Conservation (phyloP, 768 basidiomycete genomes). For the Hebeloma cylindrosporum region DNA sequence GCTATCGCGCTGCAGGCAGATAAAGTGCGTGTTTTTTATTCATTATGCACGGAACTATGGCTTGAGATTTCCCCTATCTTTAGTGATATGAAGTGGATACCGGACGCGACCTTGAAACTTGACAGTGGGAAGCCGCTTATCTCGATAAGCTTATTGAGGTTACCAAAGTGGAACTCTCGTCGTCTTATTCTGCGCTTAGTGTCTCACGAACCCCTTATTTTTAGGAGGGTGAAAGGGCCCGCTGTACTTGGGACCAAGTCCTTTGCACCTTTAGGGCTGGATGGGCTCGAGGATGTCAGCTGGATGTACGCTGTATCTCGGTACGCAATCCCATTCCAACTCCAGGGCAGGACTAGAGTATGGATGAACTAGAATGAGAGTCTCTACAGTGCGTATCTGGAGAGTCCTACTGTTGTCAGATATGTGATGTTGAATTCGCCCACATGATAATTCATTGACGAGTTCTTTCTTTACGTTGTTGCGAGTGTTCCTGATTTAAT, state of each 20-base stretch:
- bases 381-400: conserved; percentile 47
- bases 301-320: too few species aligned
- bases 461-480: conserved; percentile 33
- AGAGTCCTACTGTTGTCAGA: conserved; percentile 28
- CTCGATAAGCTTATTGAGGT: conserved; percentile 61
- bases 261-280: conserved; percentile 29
- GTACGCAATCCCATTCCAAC: background rate
- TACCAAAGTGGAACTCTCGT: conserved; percentile 22
- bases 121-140: conserved; percentile 39
- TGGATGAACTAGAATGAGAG: conserved; percentile 52
- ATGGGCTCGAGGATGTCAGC: conserved; percentile 28
- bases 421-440: conserved; percentile 19
- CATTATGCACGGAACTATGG: background rate
- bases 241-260: conserved; percentile 38
- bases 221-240: conserved; percentile 35
- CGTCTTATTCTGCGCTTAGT: background rate
- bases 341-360: background rate
- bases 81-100: conserved; percentile 29
- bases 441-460: background rate
- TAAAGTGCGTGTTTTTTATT: conserved; percentile 29
- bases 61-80: background rate
- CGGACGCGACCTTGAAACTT: conserved; percentile 28
- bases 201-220: too few species aligned
- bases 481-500: conserved; percentile 68
- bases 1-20: conserved; percentile 54